Evolutionary conservation across 345 rosid genomes (phyloP), one percentile per base, ranked within the genome.

Genomic region (Eucalyptus victrix): DNA sequence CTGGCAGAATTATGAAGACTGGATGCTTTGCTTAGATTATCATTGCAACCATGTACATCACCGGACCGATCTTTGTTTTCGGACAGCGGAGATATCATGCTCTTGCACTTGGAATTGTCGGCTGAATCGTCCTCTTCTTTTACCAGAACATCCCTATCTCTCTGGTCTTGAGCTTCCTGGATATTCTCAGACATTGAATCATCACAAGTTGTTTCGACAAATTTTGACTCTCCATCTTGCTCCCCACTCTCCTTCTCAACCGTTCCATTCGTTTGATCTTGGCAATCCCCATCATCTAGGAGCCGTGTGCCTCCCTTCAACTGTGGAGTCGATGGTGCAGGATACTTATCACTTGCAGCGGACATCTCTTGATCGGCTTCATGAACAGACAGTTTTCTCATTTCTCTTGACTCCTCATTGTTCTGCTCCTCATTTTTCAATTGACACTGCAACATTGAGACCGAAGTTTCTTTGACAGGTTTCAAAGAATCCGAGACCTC

Each of bases 251-350:
- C 96, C 81, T 92, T 96, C 86, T 96, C 98, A 58, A 90, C 91
- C 4, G 92, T 94, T 90, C 91, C 93, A 89, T 93, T 93, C 17
- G 91, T 90, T 87, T 94, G 94, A 62, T 96, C 98, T 89, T 94
- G 96, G 92, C 95, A 93, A 92, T 95, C 96, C 44, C 93, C 96
- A 88, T 95, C 95, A 42, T 96, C 97, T 81, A 93, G 83, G 89
- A 95, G 92, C 87, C 96, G 88, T n/a, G 86, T 93, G 87, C 91
- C 96, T 85, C 92, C 97, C 58, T 93, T 92, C 69, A 96, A 76
- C 49, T 98, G 99, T 3, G 98, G 99, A 30, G 99, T 97, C 37
- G 97, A 94, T 90, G 99, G 97, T 65, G 97, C 97, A 7, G 98
- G 97, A 88, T 93, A 94, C 93, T 91, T 92, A 87, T 95, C 96